phyloP scores from a whole-genome alignment of 495 filamentous ascomycete genomes.

The Acidiella bohemica region DNA sequence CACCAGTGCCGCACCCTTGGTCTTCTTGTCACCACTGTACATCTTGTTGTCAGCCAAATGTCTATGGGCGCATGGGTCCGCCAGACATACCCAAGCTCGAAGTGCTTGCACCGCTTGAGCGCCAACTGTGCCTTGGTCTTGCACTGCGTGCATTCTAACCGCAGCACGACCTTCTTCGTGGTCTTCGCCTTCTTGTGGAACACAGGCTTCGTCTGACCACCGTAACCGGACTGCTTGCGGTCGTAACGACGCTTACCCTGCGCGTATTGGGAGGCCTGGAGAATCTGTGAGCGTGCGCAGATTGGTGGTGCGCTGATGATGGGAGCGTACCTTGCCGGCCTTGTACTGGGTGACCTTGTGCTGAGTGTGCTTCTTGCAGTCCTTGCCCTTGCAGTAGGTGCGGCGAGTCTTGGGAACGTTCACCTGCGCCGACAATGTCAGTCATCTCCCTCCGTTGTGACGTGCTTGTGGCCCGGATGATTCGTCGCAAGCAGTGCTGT shows the following conservation, averaged over 20 bases:
- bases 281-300: neutral
- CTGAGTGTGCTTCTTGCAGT: slow-evolving; percentile 81
- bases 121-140: slow-evolving; percentile 98
- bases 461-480: neutral
- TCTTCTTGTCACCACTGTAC: slow-evolving; percentile 99
- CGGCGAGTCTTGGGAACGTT: slow-evolving; percentile 84
- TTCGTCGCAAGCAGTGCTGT: neutral
- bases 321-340: slow-evolving; percentile 64
- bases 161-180: slow-evolving; percentile 98
- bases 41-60: slow-evolving; percentile 5
- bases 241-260: slow-evolving; percentile 99
- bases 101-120: slow-evolving; percentile 99
- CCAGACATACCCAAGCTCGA: slow-evolving; percentile 82
- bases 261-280: slow-evolving; percentile 77
- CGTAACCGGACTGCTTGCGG: slow-evolving; percentile 98
- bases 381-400: slow-evolving; percentile 90
- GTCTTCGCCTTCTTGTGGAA: slow-evolving; percentile 99
- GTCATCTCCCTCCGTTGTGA: neutral
- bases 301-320: no score
- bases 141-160: slow-evolving; percentile 90
- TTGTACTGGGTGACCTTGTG: slow-evolving; percentile 98
- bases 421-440: slow-evolving; percentile 38
- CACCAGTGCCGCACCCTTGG: slow-evolving; percentile 98
- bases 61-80: neutral
- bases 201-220: slow-evolving; percentile 98